A percentile compares a stretch with the other conserved stretches of the same genome.
Evolutionary conservation across 805 yeast genomes (phyloP).

Genomic region (Pichia manshurica): DNA sequence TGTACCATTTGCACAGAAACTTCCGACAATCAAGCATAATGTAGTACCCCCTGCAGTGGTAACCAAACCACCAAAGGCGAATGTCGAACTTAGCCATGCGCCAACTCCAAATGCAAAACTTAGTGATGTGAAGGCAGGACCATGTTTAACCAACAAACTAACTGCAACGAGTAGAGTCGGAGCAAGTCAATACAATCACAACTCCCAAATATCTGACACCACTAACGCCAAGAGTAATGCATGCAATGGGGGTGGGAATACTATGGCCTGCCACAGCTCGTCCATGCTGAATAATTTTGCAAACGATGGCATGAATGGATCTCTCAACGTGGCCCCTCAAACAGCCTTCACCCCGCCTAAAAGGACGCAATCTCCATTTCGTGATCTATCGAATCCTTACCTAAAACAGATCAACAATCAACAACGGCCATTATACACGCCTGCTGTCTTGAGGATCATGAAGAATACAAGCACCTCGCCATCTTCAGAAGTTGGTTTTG

Average conservation of each 20-base stretch:
- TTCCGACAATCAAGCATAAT: background rate
- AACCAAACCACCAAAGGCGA: background rate
- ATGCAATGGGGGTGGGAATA: too few relatives aligned
- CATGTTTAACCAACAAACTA: background rate
- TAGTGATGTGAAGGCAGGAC: background rate
- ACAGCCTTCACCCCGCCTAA: constrained; percentile 6
- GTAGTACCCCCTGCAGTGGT: too few relatives aligned
- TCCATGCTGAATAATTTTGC: background rate
- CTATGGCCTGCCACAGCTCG: background rate
- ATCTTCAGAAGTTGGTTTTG: constrained; percentile 9
- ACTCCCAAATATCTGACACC: background rate
- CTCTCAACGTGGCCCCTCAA: background rate
- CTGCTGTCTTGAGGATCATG: constrained; percentile 69
- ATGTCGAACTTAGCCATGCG: background rate
- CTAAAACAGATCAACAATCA: constrained; percentile 74
- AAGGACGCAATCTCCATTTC: constrained; percentile 17
- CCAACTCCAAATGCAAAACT: background rate
- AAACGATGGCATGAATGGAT: background rate
- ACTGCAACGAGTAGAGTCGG: background rate
- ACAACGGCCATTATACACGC: constrained; percentile 81
- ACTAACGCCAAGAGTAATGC: background rate
- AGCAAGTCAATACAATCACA: background rate
- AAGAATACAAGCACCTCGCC: constrained; percentile 6
- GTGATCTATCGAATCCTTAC: constrained; percentile 30
- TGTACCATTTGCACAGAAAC: constrained; percentile 1